Evolutionary conservation across 2,329 filamentous ascomycete genomes (phyloP).

Genomic region (Xylariales sp.): DNA sequence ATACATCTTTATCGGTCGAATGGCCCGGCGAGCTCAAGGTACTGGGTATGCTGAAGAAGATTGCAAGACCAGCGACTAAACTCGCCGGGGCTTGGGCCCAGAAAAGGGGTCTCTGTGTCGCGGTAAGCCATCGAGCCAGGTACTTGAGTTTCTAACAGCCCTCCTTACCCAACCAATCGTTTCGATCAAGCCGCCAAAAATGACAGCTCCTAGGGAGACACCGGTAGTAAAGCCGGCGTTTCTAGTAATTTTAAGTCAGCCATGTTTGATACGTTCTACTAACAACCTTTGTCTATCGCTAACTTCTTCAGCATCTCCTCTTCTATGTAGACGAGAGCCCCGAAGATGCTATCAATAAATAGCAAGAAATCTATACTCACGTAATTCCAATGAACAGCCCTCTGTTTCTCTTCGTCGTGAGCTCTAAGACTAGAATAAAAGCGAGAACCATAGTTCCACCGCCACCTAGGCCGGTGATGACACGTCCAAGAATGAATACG

Average conservation of each 20-base stretch:
- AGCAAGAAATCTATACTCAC: slow-evolving; percentile 37
- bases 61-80: slow-evolving; percentile 68
- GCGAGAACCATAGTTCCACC: slow-evolving; percentile 79
- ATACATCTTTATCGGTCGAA: slow-evolving; percentile 53
- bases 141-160: background rate
- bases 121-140: slow-evolving; percentile 28
- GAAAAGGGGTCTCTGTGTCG: slow-evolving; percentile 73
- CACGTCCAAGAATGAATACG: slow-evolving; percentile 75
- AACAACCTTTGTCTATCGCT: background rate
- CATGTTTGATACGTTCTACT: background rate
- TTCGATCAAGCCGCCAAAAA: slow-evolving; percentile 73
- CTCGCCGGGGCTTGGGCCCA: slow-evolving; percentile 75
- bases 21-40: slow-evolving; percentile 46
- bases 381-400: slow-evolving; percentile 80
- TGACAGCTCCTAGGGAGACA: slow-evolving; percentile 76
- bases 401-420: slow-evolving; percentile 73
- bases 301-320: background rate
- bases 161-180: slow-evolving; percentile 74
- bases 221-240: slow-evolving; percentile 80
- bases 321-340: background rate
- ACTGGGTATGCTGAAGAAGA: slow-evolving; percentile 75
- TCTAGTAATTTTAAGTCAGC: slow-evolving; percentile 32
- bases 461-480: slow-evolving; percentile 74
- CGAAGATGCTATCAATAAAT: background rate
- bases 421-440: slow-evolving; percentile 80